These are phyloP conservation scores for Cryptosporidium viatorum DNA, from an alignment of 169 alveolate species.

Conservation along the genomic window DNA sequence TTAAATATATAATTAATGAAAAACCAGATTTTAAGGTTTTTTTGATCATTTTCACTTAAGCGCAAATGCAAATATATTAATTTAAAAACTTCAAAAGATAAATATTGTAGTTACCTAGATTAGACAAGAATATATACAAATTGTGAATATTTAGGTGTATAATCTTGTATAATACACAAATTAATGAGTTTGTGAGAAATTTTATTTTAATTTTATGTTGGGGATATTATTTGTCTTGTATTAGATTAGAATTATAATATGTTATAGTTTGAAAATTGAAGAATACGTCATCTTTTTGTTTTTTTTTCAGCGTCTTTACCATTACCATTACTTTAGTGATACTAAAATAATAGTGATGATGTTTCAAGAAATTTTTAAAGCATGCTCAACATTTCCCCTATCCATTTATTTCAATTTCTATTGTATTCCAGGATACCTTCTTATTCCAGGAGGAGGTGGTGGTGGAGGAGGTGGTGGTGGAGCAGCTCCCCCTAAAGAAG, in stretches of 20 bases:
- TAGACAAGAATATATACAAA: background rate
- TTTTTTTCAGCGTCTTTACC: background rate
- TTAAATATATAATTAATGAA: background rate
- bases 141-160: background rate
- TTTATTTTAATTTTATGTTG: background rate
- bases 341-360: too few species aligned
- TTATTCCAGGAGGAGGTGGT: slow-evolving; percentile 55
- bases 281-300: background rate
- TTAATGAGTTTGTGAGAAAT: background rate
- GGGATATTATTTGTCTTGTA: background rate
- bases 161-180: background rate
- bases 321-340: background rate
- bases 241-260: background rate
- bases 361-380: background rate
- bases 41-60: background rate
- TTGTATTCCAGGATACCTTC: slow-evolving; percentile 58
- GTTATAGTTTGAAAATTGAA: background rate
- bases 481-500: background rate
- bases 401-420: background rate
- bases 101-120: background rate
- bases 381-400: background rate
- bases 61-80: background rate
- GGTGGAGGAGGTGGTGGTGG: slow-evolving; percentile 40
- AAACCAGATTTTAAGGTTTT: background rate
- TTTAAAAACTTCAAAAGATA: background rate